Percentiles rank a stretch among this genome's conserved stretches.
These are phyloP conservation scores for Aspergillus heteromorphus DNA, from an alignment of 495 filamentous ascomycete genomes.

Conservation along the genomic window DNA sequence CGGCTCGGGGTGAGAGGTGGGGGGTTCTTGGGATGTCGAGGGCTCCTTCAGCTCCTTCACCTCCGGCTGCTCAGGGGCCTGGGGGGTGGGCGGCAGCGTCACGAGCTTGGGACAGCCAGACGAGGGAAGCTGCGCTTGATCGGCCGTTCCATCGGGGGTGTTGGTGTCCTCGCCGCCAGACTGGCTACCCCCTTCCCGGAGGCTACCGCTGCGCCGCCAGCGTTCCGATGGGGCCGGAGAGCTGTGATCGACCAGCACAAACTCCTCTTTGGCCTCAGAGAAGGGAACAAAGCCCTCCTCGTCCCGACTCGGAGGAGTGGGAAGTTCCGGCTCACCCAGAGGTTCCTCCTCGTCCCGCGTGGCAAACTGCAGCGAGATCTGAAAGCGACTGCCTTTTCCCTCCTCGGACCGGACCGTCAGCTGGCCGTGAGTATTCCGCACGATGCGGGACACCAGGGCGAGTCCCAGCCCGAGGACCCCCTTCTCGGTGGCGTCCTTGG, in stretches of 20 bases:
- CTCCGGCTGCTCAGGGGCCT: not conserved
- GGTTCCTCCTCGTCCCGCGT: slow-evolving; percentile 22
- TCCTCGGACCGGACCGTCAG: slow-evolving; percentile 81
- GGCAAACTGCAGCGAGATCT: slow-evolving; percentile 36
- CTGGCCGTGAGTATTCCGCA: slow-evolving; percentile 89
- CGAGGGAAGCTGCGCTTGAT: not conserved
- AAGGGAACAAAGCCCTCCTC: slow-evolving; percentile 12
- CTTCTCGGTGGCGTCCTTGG: slow-evolving; percentile 14
- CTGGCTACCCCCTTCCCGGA: not conserved
- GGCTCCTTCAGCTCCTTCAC: not conserved
- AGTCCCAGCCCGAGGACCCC: slow-evolving; percentile 73
- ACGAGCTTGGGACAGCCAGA: not conserved
- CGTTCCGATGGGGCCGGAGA: not conserved
- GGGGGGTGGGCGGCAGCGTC: not conserved
- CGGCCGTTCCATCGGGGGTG: not conserved
- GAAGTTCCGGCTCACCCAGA: not conserved
- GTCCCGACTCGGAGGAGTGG: not conserved
- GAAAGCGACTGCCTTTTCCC: slow-evolving; percentile 79
- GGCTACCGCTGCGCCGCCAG: not conserved
- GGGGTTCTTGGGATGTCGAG: not conserved
- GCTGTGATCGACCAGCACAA: slow-evolving; percentile 25
- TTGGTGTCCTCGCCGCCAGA: not conserved
- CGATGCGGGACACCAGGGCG: slow-evolving; percentile 76
- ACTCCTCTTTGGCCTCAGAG: slow-evolving; percentile 21
- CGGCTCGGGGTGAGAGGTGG: not conserved